Base-by-base conservation (phyloP, 202 grass and related monocot species). In the Dendrocalamus latiflorus region DNA sequence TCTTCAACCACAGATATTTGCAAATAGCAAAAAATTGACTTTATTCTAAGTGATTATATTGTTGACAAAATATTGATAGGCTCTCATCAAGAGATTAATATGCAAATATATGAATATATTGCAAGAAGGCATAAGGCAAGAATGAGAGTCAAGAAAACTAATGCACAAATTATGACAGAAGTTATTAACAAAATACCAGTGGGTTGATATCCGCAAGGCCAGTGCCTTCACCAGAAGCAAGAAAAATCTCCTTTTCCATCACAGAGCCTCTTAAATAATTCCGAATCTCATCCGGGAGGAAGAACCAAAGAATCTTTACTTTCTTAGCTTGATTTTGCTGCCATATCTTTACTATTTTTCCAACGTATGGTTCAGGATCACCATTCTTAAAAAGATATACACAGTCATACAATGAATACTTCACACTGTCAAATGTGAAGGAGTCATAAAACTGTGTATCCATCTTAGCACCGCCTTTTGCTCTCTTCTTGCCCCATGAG, bases 231-330 rank as follows among this genome's bases (percentile, higher is more conserved):
- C 93, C 93, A 36, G 74, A 90, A 63, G 87, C 96, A 85, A 99
- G 90, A 88, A 99, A 99, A 34, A 99, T 83, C 83, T 99, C 93
- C 11, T 96, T 96, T 45, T 90, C 85, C 68, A 70, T 48, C 7
- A 74, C 60, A 81, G 85, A 70, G 51, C 72, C 83, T 68, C n/a
- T 67, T 50, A 99, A 82, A 85, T 92, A 67, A 62, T 81, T 76
- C 66, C 20, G 65, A 38, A 99, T 88, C 81, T 99, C 96, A 68
- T 71, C 45, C 66, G 93, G 93, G 17, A 80, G 48, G 39, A 99
- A 91, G 78, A 94, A 96, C 96, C 91, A 95, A 76, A 96, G 70
- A 79, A 99, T 92, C 60, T 96, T 95, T 61, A 96, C 83, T 89
- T 76, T 99, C 84, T 81, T 98, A 22, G 1, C 75, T 48, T 70